phyloP scores from a whole-genome alignment of 1,284 basidiomycete species.

The Malassezia equina region DNA sequence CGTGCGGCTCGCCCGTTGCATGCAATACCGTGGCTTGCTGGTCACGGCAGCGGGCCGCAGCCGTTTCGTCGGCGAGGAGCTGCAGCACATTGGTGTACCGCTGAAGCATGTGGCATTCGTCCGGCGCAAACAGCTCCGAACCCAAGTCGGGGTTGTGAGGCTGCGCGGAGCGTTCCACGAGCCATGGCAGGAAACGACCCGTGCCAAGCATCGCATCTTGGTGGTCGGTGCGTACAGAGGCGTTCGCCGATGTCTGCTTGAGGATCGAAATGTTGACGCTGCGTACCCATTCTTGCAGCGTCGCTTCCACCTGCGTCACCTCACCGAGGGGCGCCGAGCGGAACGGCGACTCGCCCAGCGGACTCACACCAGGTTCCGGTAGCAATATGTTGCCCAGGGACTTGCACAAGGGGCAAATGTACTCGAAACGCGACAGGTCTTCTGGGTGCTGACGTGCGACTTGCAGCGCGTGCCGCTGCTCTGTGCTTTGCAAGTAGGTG shows the following conservation, averaged over 20 bases:
- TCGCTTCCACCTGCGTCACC: conserved; percentile 18
- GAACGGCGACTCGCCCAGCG: not conserved
- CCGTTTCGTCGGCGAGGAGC: conserved; percentile 31
- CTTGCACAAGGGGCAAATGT: conserved; percentile 96
- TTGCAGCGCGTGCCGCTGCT: conserved; percentile 77
- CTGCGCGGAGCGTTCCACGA: conserved; percentile 22
- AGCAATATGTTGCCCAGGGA: conserved; percentile 87
- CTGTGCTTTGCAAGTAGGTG: conserved; percentile 74
- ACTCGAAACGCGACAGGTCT: conserved; percentile 80
- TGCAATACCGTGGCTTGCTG: conserved; percentile 37
- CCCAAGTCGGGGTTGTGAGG: conserved; percentile 9
- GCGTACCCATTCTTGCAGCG: conserved; percentile 44
- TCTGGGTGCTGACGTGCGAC: conserved; percentile 90
- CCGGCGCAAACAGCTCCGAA: not conserved
- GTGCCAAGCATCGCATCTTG: conserved; percentile 37
- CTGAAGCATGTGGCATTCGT: conserved; percentile 39
- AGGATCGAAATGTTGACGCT: conserved; percentile 48
- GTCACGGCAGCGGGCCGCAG: conserved; percentile 22
- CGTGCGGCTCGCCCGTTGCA: conserved; percentile 5
- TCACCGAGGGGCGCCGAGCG: conserved; percentile 14
- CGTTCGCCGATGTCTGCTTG: conserved; percentile 25
- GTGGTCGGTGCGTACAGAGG: conserved; percentile 19
- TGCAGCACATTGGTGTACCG: conserved; percentile 36
- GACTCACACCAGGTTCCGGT: conserved; percentile 56
- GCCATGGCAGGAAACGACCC: conserved; percentile 41